Evolutionary conservation across 108 stramenopile species (phyloP), one percentile per base, ranked within the genome.

Genomic region (Pseudonitzschia delicatissima): DNA sequence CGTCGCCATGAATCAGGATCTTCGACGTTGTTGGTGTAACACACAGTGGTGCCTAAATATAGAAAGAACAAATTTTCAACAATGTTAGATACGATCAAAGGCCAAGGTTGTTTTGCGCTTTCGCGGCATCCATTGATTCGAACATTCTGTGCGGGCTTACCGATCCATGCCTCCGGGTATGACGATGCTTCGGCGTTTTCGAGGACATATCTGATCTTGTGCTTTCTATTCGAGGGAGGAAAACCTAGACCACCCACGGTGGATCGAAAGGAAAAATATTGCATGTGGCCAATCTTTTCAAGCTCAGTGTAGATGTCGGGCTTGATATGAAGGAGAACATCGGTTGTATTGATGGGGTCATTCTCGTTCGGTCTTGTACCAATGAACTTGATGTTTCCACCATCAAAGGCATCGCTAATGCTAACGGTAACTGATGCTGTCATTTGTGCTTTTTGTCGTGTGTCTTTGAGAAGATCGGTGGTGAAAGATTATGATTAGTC

Each of bases 321-420:
- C 57, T 79, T 77, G 71, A 90, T 79, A 36, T 76, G 75, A 20
- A 82, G 62, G 42, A 72, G 67, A 42, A 85, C 64, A 55, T 73
- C 62, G 15, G 67, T 64, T 29, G 51, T 64, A 18, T 68, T 49
- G 7, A 21, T 47, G 21, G 63, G 32, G 34, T 76, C 64, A 40
- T 49, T 45, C 35, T 76, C 68, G 51, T 69, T 76, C 18, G 58
- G 65, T 25, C 33, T 52, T 27, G 60, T 44, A 18, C 58, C 48
- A 23, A 76, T 68, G 37, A 85, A 73, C 52, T 84, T 62, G 63
- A 89, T 86, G 74, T 92, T 92, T 2, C 88, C 91, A 20, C 91
- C 88, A 60, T 92, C 91, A 72, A 86, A 88, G 37, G 84, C 57
- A 67, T 83, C 79, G 55, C 83, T 84, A 50, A 92, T 85, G 71